These are phyloP conservation scores for Aeminium ludgeri DNA, from an alignment of 495 filamentous ascomycete genomes.

Conservation along the genomic window DNA sequence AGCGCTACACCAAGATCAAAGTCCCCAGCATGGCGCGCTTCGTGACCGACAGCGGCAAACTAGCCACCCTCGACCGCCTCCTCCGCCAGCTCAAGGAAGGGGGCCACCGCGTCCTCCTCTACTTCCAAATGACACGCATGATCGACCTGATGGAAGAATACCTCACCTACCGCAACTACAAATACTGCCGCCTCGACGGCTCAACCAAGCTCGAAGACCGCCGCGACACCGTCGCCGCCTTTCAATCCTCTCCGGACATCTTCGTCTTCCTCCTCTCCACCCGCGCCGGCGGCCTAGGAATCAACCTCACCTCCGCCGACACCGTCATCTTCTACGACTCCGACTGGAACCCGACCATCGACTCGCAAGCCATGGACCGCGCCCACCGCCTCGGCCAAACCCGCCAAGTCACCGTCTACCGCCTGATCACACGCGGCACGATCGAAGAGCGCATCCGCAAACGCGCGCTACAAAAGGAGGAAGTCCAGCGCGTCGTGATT, in stretches of 20 bases:
- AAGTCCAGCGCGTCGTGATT: slow-evolving; percentile 97
- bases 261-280: slow-evolving; percentile 95
- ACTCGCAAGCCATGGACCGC: slow-evolving; percentile 97
- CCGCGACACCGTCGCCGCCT: slow-evolving; percentile 89
- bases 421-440: slow-evolving; percentile 88
- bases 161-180: slow-evolving; percentile 94
- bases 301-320: slow-evolving; percentile 82
- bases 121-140: slow-evolving; percentile 99
- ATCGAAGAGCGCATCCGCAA: slow-evolving; percentile 98
- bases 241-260: slow-evolving; percentile 81
- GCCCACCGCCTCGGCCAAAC: slow-evolving; percentile 96
- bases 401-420: slow-evolving; percentile 88
- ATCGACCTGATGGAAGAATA: slow-evolving; percentile 99
- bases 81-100: slow-evolving; percentile 76
- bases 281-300: slow-evolving; percentile 90
- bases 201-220: slow-evolving; percentile 97
- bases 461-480: slow-evolving; percentile 94
- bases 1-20: slow-evolving; percentile 71
- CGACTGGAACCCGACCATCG: slow-evolving; percentile 98
- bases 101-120: slow-evolving; percentile 89
- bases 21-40: slow-evolving; percentile 98
- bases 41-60: slow-evolving; percentile 92
- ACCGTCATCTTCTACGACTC: slow-evolving; percentile 99
- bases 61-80: slow-evolving; percentile 79
- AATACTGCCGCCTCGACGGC: slow-evolving; percentile 90